Percentiles rank a stretch among this genome's conserved stretches.
Evolutionary conservation across 768 basidiomycete genomes (phyloP).

Genomic region (Kwoniella botswanensis): DNA sequence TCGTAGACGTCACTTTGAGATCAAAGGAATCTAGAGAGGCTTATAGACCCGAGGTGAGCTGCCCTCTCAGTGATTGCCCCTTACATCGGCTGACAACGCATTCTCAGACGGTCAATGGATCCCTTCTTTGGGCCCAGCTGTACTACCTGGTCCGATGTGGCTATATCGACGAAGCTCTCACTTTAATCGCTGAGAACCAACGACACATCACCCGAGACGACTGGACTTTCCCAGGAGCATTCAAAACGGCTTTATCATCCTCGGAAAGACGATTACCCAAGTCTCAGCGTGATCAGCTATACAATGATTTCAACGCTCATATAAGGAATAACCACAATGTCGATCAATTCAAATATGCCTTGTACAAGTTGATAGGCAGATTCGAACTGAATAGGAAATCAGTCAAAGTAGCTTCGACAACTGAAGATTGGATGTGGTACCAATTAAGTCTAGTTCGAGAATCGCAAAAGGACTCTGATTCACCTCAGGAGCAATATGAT

Average conservation of each 20-base stretch:
- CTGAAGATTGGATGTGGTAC: constrained; percentile 99
- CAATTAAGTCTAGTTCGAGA: constrained; percentile 87
- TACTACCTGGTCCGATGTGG: constrained; percentile 91
- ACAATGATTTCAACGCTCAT: constrained; percentile 65
- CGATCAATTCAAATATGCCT: constrained; percentile 93
- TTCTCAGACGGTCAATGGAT: constrained; percentile 75
- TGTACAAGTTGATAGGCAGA: constrained; percentile 94
- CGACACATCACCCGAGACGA: constrained; percentile 72
- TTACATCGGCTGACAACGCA: background rate
- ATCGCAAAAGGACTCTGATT: constrained; percentile 60
- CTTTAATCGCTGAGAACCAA: constrained; percentile 73
- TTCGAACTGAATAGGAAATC: constrained; percentile 80
- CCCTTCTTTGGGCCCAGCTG: constrained; percentile 91
- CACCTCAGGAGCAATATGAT: constrained; percentile 70
- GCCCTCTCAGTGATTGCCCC: too few species aligned
- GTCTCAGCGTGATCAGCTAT: constrained; percentile 68
- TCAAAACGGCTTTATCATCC: constrained; percentile 81
- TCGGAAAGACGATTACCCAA: constrained; percentile 67
- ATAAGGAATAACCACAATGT: constrained; percentile 80
- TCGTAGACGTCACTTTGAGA: constrained; percentile 73
- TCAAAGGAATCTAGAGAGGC: constrained; percentile 74
- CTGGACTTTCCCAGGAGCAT: constrained; percentile 77
- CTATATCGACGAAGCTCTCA: constrained; percentile 76
- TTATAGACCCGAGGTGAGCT: constrained; percentile 78
- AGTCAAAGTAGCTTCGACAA: constrained; percentile 84